Evolutionary conservation across 129 eudicot species (phyloP), one percentile per base, ranked within the genome.

Genomic region (Apium graveolens): DNA sequence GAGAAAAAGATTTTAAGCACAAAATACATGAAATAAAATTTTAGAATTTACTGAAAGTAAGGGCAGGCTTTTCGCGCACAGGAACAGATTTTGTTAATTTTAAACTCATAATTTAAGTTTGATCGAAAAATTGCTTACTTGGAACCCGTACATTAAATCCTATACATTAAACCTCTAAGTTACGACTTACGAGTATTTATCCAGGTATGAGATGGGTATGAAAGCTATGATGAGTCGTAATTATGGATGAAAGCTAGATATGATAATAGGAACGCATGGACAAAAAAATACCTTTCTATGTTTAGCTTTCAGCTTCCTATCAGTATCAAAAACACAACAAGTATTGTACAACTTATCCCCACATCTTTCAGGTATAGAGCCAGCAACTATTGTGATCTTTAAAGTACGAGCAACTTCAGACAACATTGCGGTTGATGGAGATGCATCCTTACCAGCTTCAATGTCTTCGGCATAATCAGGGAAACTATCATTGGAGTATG

Each of bases 401-500:
- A 93, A 86, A 78, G 87, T 82, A 71, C 88, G 82, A 83, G 98
- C 89, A 84, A 80, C 89, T 89, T 93, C 98, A 82, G 98, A 91
- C 81, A 93, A 75, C 98, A 93, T 91, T 45, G 90, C 89, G 13
- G 97, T 91, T 41, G 98, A 93, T 45, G 98, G 98, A 82, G 98
- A 93, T 78, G 89, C 81, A 66, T 87, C 89, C 53, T 78, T 81
- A 27, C 98, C 97, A 74, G 93, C 97, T 88, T 91, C 96, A 79
- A 93, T 93, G 49, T 93, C 96, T 85, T 93, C 98, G 20, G 98
- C 97, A 85, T 91, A 93, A 13, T 85, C 83, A 4, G 93, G 98
- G 72, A 93, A 93, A 82, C 98, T 91, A 79, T 91, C 98, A 84
- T 93, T 91, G 73, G 98, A 90, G 87, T 91, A 93, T 35, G 98